These are phyloP conservation scores for Podospora appendiculata DNA, from an alignment of 495 filamentous ascomycete species.

Conservation along the genomic window DNA sequence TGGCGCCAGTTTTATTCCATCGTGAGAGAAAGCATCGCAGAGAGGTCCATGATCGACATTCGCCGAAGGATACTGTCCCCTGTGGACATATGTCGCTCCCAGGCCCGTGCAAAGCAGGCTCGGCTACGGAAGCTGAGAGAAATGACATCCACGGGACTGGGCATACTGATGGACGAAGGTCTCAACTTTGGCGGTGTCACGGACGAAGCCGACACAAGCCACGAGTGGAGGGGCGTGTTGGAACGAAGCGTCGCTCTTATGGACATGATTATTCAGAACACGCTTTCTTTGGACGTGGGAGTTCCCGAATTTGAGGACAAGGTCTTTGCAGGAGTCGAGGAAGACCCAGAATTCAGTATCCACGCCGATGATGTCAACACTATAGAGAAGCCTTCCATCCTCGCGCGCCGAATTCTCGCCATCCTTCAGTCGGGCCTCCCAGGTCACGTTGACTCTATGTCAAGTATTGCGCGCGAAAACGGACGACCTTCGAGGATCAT, in stretches of 20 bases:
- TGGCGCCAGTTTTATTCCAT: conserved; percentile 77
- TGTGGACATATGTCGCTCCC: conserved; percentile 58
- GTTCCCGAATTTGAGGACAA: conserved; percentile 68
- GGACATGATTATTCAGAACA: conserved; percentile 64
- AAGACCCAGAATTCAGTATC: conserved; percentile 47
- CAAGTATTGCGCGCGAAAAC: conserved; percentile 42
- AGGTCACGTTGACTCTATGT: conserved; percentile 45
- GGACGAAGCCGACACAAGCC: conserved; percentile 23
- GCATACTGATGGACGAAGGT: conserved; percentile 76
- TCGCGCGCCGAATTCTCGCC: conserved; percentile 59
- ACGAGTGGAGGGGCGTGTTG: conserved; percentile 66
- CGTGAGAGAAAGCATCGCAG: conserved; percentile 60
- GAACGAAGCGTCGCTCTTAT: conserved; percentile 69
- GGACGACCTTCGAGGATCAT: conserved; percentile 70
- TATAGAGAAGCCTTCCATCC: conserved; percentile 40
- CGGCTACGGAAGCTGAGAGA: conserved; percentile 58
- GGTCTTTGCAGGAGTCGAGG: conserved; percentile 56
- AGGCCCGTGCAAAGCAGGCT: conserved; percentile 63
- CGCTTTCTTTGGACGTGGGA: conserved; percentile 43
- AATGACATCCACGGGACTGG: conserved; percentile 77
- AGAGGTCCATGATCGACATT: conserved; percentile 53
- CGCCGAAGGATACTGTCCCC: conserved; percentile 58
- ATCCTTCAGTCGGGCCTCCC: conserved; percentile 57
- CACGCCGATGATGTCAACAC: conserved; percentile 25
- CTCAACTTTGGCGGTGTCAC: conserved; percentile 51